These are phyloP conservation scores for Toxicodendron radicans DNA, from an alignment of 345 rosid genomes.

Conservation along the genomic window DNA sequence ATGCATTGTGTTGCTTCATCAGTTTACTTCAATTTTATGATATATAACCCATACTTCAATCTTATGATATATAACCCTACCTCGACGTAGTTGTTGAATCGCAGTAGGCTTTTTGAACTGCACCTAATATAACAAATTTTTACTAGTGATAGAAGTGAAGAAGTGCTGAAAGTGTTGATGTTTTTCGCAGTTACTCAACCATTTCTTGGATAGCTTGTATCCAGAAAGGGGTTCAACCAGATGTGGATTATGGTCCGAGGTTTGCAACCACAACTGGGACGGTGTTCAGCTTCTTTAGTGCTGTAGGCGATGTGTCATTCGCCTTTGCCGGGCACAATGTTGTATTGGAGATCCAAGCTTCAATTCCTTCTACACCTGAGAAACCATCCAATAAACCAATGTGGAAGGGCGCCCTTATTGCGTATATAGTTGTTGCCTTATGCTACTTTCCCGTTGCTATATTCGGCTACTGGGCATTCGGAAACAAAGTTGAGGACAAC, in stretches of 20 bases:
- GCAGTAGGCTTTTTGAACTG: too few relatives aligned
- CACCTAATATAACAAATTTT: too few relatives aligned
- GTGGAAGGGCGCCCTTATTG: slow-evolving; percentile 64
- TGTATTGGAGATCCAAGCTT: slow-evolving; percentile 72
- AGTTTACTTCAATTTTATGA: too few relatives aligned
- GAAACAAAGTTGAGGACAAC: slow-evolving; percentile 62
- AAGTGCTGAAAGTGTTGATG: background rate
- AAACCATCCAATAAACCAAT: slow-evolving; percentile 69
- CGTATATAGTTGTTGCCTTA: slow-evolving; percentile 54
- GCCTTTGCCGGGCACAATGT: slow-evolving; percentile 72
- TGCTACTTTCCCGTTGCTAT: slow-evolving; percentile 73
- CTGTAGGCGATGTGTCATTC: slow-evolving; percentile 65
- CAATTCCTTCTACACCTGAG: slow-evolving; percentile 62
- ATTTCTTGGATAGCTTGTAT: slow-evolving; percentile 60
- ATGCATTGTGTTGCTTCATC: too few relatives aligned
- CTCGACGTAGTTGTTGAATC: too few relatives aligned
- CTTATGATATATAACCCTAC: too few relatives aligned
- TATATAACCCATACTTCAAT: too few relatives aligned
- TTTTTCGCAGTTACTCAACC: slow-evolving; percentile 47
- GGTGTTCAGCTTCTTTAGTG: slow-evolving; percentile 45
- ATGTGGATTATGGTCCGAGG: slow-evolving; percentile 37
- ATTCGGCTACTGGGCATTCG: slow-evolving; percentile 51
- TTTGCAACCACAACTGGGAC: slow-evolving; percentile 35
- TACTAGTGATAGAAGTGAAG: too few relatives aligned
- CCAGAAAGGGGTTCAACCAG: slow-evolving; percentile 39